Percentiles rank a stretch among this genome's conserved stretches.
Evolutionary conservation across 2,329 filamentous ascomycete species (phyloP).

Genomic region (Aureobasidium sp.): DNA sequence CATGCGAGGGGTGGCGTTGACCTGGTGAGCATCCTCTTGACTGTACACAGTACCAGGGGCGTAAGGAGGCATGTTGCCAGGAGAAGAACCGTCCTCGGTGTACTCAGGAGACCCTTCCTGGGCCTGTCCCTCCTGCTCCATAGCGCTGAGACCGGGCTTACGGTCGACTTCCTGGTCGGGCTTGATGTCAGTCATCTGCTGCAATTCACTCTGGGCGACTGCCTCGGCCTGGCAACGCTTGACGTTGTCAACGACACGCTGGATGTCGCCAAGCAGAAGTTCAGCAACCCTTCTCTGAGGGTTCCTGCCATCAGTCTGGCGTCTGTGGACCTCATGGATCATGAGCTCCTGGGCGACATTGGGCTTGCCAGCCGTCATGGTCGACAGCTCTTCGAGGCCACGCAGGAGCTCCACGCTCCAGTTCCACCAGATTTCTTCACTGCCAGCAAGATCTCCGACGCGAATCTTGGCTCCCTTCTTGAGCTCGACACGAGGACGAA

Average conservation of each 20-base stretch:
- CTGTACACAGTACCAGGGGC: neutral
- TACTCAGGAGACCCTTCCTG: neutral
- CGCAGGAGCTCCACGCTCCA: slow-evolving; percentile 16
- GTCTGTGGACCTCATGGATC: slow-evolving; percentile 10
- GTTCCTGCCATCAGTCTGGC: slow-evolving; percentile 10
- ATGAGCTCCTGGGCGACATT: slow-evolving; percentile 12
- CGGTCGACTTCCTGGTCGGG: neutral
- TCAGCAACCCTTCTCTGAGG: slow-evolving; percentile 15
- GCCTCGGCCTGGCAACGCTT: neutral
- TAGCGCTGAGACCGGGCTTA: neutral
- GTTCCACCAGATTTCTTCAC: slow-evolving; percentile 15
- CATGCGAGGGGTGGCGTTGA: neutral
- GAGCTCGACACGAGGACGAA: slow-evolving; percentile 15
- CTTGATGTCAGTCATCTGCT: neutral
- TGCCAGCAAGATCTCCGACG: slow-evolving; percentile 2
- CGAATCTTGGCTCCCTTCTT: slow-evolving; percentile 15
- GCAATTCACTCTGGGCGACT: neutral
- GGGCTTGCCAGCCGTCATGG: slow-evolving; percentile 13
- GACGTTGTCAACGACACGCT: slow-evolving; percentile 12
- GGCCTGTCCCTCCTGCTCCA: neutral
- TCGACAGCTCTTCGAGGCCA: slow-evolving; percentile 14
- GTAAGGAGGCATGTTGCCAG: neutral
- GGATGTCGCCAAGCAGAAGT: slow-evolving; percentile 13
- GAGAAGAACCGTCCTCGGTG: neutral
- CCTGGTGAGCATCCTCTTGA: neutral